Evolutionary conservation across 139 green algal genomes (phyloP).

Genomic region (Monoraphidium neglectum): DNA sequence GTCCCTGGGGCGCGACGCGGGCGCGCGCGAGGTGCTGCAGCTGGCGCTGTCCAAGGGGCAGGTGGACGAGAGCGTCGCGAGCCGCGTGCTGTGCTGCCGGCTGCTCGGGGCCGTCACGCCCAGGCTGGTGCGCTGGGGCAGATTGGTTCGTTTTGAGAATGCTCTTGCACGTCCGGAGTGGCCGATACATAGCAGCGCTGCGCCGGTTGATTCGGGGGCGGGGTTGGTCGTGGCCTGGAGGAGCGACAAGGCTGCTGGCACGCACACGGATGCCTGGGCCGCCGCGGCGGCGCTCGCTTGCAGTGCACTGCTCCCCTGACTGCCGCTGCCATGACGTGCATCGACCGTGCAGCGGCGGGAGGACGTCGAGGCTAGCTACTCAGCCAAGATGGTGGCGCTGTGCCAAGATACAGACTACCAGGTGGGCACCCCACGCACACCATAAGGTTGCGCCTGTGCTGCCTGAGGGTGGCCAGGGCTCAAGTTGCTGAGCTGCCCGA

Average conservation of each 20-base stretch:
- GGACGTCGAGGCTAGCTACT: background rate
- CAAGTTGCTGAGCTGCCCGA: background rate
- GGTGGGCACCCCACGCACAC: background rate
- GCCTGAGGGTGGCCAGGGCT: background rate
- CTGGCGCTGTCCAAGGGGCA: background rate
- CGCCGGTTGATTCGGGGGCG: no score
- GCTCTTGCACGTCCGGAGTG: no score
- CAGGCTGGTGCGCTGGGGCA: background rate
- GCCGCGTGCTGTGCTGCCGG: constrained; percentile 1
- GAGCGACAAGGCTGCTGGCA: no score
- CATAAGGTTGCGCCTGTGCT: background rate
- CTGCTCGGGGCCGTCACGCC: constrained; percentile 24
- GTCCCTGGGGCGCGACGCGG: no score
- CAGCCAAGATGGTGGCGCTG: background rate
- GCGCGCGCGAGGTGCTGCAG: background rate
- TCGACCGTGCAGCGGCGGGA: background rate
- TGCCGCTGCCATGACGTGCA: no score
- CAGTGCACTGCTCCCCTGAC: no score
- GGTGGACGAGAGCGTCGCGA: background rate
- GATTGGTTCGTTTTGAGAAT: no score
- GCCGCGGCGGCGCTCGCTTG: no score
- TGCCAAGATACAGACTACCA: constrained; percentile 30
- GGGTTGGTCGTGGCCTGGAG: no score
- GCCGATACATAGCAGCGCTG: no score
- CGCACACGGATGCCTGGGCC: no score